Conservation (phyloP, 2,329 filamentous ascomycete species). For the Pseudogymnoascus sp. region DNA sequence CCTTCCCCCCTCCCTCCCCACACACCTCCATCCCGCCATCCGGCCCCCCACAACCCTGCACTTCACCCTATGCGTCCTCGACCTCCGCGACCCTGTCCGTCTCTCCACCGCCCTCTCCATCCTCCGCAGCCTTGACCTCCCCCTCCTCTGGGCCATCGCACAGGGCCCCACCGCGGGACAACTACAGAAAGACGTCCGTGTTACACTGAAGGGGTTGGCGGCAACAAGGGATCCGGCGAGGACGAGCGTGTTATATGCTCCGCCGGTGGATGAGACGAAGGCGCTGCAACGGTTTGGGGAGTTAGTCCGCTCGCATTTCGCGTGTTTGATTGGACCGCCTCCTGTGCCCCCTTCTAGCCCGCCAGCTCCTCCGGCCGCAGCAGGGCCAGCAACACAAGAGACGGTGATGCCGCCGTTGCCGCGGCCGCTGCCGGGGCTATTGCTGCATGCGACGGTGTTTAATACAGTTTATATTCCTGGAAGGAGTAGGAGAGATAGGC, state of each 20-base stretch:
- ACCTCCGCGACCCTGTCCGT: conserved; percentile 46
- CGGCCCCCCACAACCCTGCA: conserved; percentile 76
- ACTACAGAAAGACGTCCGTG: conserved; percentile 27
- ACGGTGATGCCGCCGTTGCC: not conserved
- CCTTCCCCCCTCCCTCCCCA: not conserved
- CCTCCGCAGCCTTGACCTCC: conserved; percentile 39
- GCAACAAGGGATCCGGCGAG: conserved; percentile 52
- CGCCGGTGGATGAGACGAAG: conserved; percentile 43
- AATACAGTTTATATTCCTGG: conserved; percentile 69
- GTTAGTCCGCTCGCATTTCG: not conserved
- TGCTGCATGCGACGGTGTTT: conserved; percentile 76
- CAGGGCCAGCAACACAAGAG: not conserved
- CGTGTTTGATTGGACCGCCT: not conserved
- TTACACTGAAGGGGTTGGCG: conserved; percentile 49
- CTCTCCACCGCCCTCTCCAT: conserved; percentile 40
- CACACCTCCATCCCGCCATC: conserved; percentile 30
- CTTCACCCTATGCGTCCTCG: conserved; percentile 82
- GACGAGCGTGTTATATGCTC: conserved; percentile 59
- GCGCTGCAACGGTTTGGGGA: not conserved
- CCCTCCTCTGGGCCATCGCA: conserved; percentile 28
- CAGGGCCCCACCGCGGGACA: conserved; percentile 33
- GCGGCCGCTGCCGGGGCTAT: conserved; percentile 34
- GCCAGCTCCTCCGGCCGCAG: not conserved
- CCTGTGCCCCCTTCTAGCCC: not conserved
- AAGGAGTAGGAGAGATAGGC: not conserved